Conservation (phyloP, 164 flowering plant species). For the Tinospora cordifolia region DNA sequence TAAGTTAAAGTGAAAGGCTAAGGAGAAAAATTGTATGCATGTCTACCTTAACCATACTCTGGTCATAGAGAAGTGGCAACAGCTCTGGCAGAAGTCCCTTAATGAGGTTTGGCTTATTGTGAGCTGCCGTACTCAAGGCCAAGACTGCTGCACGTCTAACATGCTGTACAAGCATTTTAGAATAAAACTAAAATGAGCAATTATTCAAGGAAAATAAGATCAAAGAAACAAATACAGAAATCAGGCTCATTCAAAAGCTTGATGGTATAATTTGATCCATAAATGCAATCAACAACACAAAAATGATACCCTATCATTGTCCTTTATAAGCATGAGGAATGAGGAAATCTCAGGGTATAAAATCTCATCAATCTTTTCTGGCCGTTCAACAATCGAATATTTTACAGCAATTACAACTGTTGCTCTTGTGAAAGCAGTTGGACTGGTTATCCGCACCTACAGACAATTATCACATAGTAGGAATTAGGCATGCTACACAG, state of each 20-base stretch:
- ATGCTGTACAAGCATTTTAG: constrained; percentile 51
- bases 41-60: constrained; percentile 78
- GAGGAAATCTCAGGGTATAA: constrained; percentile 84
- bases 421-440: constrained; percentile 92
- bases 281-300: background rate
- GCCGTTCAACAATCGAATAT: constrained; percentile 92
- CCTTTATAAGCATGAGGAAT: constrained; percentile 88
- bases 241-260: background rate
- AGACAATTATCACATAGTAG: background rate
- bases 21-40: background rate
- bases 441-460: constrained; percentile 70
- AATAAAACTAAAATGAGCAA: constrained; percentile 6
- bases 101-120: constrained; percentile 92
- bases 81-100: constrained; percentile 88
- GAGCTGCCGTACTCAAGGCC: constrained; percentile 97
- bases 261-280: background rate
- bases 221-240: background rate
- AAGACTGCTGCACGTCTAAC: constrained; percentile 97
- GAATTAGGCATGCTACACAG: background rate
- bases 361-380: constrained; percentile 90
- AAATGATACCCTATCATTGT: constrained; percentile 69
- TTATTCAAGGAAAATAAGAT: constrained; percentile 1
- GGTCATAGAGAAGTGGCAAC: constrained; percentile 92
- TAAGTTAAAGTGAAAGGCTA: background rate
- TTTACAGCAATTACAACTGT: constrained; percentile 92